Conservation (phyloP, 139 green algal genomes). For the Picochlorum sp. region DNA sequence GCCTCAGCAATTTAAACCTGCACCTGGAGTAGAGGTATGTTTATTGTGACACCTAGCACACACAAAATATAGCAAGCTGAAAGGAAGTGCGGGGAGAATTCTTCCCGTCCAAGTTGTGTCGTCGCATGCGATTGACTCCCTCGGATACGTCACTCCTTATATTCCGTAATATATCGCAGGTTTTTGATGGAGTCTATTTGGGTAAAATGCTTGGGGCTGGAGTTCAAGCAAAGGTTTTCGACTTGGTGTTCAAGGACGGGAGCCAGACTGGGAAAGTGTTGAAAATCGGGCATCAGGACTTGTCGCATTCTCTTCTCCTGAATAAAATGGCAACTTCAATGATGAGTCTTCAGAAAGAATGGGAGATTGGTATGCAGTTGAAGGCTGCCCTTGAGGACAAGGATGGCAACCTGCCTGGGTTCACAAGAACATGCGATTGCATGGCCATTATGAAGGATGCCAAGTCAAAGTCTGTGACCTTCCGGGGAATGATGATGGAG, state of each 20-base stretch:
- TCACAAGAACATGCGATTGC: slow-evolving; percentile 28
- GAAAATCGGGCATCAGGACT: slow-evolving; percentile 24
- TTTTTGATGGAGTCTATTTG: slow-evolving; percentile 8
- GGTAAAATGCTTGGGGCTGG: slow-evolving; percentile 19
- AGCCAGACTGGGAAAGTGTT: slow-evolving; percentile 22
- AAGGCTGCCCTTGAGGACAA: slow-evolving; percentile 20
- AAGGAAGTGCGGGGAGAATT: too few species aligned
- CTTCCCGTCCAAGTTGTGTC: too few species aligned
- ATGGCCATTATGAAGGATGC: slow-evolving; percentile 8
- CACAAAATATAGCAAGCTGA: too few species aligned
- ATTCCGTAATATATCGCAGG: background rate
- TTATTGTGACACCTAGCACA: background rate
- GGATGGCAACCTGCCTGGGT: slow-evolving; percentile 22
- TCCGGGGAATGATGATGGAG: slow-evolving; percentile 28
- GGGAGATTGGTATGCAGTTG: slow-evolving; percentile 19
- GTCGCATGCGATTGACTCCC: too few species aligned
- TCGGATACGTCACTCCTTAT: background rate
- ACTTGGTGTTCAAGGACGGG: slow-evolving; percentile 15
- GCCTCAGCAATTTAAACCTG: background rate
- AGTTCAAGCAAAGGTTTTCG: slow-evolving; percentile 27
- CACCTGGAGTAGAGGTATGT: slow-evolving; percentile 4
- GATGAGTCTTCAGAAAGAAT: slow-evolving; percentile 23
- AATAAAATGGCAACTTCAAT: slow-evolving; percentile 7
- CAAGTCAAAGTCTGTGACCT: background rate
- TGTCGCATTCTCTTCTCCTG: slow-evolving; percentile 20